These are phyloP conservation scores for Entophlyctis luteolus DNA, from an alignment of 192 early-diverging fungal species.

Conservation along the genomic window DNA sequence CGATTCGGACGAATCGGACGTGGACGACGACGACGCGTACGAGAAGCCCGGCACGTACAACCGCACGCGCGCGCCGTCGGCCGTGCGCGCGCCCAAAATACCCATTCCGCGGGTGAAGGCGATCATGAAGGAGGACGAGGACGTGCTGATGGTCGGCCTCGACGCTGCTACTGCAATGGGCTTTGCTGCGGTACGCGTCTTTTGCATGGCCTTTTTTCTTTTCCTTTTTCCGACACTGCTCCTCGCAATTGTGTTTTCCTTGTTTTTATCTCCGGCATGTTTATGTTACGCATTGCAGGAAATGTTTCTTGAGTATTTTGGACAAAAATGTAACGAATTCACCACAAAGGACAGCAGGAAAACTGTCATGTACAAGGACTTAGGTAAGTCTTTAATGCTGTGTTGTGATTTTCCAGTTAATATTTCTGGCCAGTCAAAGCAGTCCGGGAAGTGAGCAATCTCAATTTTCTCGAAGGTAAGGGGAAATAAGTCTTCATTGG, in stretches of 20 bases:
- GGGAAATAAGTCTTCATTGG: too few relatives aligned
- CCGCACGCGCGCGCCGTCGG: neutral
- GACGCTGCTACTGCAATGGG: conserved; percentile 1
- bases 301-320: conserved; percentile 18
- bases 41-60: neutral
- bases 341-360: neutral
- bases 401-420: neutral
- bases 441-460: conserved; percentile 14
- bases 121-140: conserved; percentile 25
- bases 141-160: neutral
- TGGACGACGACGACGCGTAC: conserved; percentile 1
- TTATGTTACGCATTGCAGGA: neutral
- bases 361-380: conserved; percentile 14
- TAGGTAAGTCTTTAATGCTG: neutral
- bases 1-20: too few relatives aligned
- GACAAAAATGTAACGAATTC: neutral
- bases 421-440: neutral
- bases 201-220: conserved; percentile 1
- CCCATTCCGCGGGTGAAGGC: conserved; percentile 18
- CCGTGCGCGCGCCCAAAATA: conserved; percentile 1
- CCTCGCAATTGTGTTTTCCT: neutral
- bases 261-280: neutral
- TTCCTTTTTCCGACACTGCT: neutral
- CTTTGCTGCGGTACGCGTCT: conserved; percentile 11
- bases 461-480: conserved; percentile 24